phyloP scores from a whole-genome alignment of 805 yeast genomes.

The Candida awuae region DNA sequence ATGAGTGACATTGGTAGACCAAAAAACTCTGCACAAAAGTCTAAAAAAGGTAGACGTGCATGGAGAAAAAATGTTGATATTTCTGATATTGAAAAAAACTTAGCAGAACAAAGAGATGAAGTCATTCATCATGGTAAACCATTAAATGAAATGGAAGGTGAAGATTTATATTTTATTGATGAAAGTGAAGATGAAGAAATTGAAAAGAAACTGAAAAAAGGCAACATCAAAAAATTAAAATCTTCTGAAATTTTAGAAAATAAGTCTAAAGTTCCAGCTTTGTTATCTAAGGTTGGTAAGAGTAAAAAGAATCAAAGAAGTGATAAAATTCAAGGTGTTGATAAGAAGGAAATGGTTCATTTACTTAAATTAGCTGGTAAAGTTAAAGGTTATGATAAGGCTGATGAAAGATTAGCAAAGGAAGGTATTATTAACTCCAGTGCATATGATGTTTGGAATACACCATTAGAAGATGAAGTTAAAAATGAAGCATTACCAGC shows the following conservation, averaged over 20 bases:
- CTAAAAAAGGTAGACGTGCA: slow-evolving; percentile 87
- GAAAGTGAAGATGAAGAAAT: slow-evolving; percentile 49
- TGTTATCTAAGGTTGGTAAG: slow-evolving; percentile 34
- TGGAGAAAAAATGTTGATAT: slow-evolving; percentile 92
- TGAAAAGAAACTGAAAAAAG: slow-evolving; percentile 32
- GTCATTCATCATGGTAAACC: slow-evolving; percentile 40
- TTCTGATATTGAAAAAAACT: slow-evolving; percentile 62
- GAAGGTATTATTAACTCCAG: slow-evolving; percentile 54
- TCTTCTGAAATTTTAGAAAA: slow-evolving; percentile 58
- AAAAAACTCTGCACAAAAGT: slow-evolving; percentile 52
- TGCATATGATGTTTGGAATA: slow-evolving; percentile 64
- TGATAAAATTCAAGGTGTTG: slow-evolving; percentile 46
- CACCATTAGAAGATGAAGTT: slow-evolving; percentile 10
- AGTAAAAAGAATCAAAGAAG: slow-evolving; percentile 21
- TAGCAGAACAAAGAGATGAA: slow-evolving; percentile 64
- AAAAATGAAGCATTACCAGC: slow-evolving; percentile 30
- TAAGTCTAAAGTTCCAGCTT: slow-evolving; percentile 69
- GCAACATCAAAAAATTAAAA: slow-evolving; percentile 31
- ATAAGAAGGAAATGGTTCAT: slow-evolving; percentile 52
- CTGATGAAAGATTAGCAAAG: slow-evolving; percentile 46
- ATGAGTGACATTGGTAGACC: slow-evolving; percentile 43
- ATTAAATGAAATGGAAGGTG: slow-evolving; percentile 34
- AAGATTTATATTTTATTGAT: slow-evolving; percentile 57
- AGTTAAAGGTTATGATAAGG: slow-evolving; percentile 44
- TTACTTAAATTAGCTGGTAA: slow-evolving; percentile 75